A percentile compares a stretch with the other conserved stretches of the same genome.
phyloP scores from a whole-genome alignment of 208 protist species.

The Vickermania spadyakhi region DNA sequence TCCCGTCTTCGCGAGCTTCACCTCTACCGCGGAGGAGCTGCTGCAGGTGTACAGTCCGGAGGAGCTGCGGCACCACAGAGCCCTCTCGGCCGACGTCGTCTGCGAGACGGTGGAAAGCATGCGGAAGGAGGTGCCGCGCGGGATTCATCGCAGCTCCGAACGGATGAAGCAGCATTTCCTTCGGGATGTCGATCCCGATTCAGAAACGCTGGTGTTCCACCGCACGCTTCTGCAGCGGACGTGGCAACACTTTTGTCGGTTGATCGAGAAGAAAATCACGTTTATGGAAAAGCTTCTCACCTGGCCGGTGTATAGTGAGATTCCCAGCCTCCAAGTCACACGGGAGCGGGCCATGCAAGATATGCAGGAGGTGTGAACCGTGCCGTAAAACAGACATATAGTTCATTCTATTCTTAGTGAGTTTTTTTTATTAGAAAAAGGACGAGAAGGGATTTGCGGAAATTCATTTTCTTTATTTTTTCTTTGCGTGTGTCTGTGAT shows the following conservation, averaged over 20 bases:
- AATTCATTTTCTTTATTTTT: too few species aligned
- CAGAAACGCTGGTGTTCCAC: slow-evolving; percentile 67
- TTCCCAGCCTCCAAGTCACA: neutral
- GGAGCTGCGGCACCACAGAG: slow-evolving; percentile 77
- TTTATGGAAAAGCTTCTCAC: neutral
- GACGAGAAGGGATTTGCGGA: too few species aligned
- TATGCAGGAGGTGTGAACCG: neutral
- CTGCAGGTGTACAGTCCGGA: slow-evolving; percentile 61
- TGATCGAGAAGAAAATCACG: slow-evolving; percentile 68
- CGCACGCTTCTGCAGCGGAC: slow-evolving; percentile 68
- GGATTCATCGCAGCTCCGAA: slow-evolving; percentile 42
- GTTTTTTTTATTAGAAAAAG: neutral
- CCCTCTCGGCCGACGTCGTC: slow-evolving; percentile 57
- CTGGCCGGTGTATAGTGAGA: neutral
- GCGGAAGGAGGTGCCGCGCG: slow-evolving; percentile 57
- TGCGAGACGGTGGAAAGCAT: slow-evolving; percentile 37
- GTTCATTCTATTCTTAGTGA: neutral
- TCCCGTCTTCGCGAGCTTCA: slow-evolving; percentile 65
- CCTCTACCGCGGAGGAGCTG: slow-evolving; percentile 71
- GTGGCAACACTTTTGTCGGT: slow-evolving; percentile 65
- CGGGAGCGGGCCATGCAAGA: neutral
- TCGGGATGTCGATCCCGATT: slow-evolving; percentile 34
- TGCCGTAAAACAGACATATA: neutral
- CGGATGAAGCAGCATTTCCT: slow-evolving; percentile 84
- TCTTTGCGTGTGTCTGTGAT: too few species aligned